Evolutionary conservation across 306 rosid genomes (phyloP), one percentile per base, ranked within the genome.

Genomic region (Sicyos edulis): DNA sequence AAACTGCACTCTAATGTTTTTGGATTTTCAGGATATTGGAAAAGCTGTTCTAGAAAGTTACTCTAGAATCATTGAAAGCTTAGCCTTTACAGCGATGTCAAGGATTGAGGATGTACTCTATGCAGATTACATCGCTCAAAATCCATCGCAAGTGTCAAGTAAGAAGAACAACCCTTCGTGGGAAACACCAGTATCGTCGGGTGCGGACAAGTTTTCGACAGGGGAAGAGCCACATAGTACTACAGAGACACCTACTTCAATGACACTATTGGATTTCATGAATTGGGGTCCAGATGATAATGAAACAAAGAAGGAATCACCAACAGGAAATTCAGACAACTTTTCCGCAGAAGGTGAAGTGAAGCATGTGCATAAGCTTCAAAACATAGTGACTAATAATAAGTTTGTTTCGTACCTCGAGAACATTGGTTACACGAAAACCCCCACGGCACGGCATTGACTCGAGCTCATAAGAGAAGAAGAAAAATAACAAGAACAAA

Each of bases 11-110:
- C 49, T 16, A 16, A 63, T 17, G 6, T 32, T 45, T 24, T 75
- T 82, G 49, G 67, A 15, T 64, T 73, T 73, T 60, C 83, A 93
- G 99, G 96, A 93, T 80, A 86, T 93, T 51, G 99, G 99, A 65
- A 97, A 93, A 69, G 99, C 99, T 45, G 82, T 86, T 82, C 84
- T 93, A n/a, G 99, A 93, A 80, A 93, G 99, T 74, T 93, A 93
- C 74, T 93, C 99, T 56, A 87, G 99, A 80, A 87, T 91, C 75
- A 78, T 93, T 50, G 99, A 93, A 75, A 93, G 97, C 85, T 84
- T 93, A 79, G 99, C 99, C 34, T 93, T 80, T 69, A 93, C 99
- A 26, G 96, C 91, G 54, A 79, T 85, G 65, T 93, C 99, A 50
- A 86, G 96, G 77, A 86, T 93, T 34, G 99, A 93, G 54, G 99